Percentiles rank a stretch among this genome's conserved stretches.
Evolutionary conservation across 306 rosid species (phyloP).

Genomic region (Geum urbanum): DNA sequence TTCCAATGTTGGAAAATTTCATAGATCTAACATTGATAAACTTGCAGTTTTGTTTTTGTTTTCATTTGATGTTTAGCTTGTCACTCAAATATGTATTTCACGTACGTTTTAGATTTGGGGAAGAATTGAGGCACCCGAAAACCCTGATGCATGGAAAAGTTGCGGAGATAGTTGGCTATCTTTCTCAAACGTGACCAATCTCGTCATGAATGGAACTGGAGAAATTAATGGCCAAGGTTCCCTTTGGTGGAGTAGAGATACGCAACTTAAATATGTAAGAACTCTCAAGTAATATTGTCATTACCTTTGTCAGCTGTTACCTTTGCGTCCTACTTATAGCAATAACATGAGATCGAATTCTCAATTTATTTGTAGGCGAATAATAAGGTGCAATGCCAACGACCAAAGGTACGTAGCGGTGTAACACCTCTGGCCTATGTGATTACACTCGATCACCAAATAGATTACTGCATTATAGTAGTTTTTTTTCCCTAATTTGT

Average conservation of each 20-base stretch:
- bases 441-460: too few species aligned
- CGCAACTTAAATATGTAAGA: not conserved
- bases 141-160: not conserved
- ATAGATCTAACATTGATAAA: too few species aligned
- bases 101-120: conserved; percentile 11
- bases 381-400: not conserved
- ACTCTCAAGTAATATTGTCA: not conserved
- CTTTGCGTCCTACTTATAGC: not conserved
- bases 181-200: not conserved
- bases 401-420: not conserved
- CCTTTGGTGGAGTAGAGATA: conserved; percentile 10
- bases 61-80: too few species aligned
- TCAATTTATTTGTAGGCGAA: not conserved
- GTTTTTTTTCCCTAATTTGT: too few species aligned
- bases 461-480: too few species aligned
- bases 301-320: not conserved
- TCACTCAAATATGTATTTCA: not conserved
- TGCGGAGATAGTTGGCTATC: not conserved
- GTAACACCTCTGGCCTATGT: too few species aligned
- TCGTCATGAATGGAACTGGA: conserved; percentile 11
- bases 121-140: not conserved
- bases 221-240: conserved; percentile 13
- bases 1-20: too few species aligned
- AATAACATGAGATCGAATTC: not conserved
- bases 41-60: too few species aligned